These are phyloP conservation scores for Leccinum pachyderme DNA, from an alignment of 1,284 basidiomycete genomes.

Conservation along the genomic window DNA sequence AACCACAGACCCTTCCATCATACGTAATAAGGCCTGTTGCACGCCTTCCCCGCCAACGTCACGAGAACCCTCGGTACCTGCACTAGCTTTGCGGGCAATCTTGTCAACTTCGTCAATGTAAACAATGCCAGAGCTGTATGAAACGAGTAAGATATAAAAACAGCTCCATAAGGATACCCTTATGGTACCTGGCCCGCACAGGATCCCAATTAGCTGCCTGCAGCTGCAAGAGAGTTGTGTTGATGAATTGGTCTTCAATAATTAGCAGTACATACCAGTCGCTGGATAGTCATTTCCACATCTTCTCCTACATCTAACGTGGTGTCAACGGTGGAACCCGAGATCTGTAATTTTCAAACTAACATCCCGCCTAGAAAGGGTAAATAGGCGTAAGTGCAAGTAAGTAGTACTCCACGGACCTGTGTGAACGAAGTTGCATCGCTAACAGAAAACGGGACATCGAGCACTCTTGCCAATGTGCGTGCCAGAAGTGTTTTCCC, in stretches of 20 bases:
- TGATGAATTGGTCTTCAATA: background rate
- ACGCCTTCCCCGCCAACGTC: constrained; percentile 97
- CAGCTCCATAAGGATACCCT: background rate
- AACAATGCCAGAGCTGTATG: constrained; percentile 79
- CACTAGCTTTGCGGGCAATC: constrained; percentile 69
- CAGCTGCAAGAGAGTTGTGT: constrained; percentile 42
- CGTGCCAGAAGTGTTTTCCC: constrained; percentile 88
- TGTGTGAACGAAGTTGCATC: constrained; percentile 86
- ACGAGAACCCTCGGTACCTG: constrained; percentile 70
- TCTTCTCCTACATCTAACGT: constrained; percentile 87
- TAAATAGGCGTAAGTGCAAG: constrained; percentile 3
- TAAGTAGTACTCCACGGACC: constrained; percentile 38
- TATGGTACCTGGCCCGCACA: constrained; percentile 62
- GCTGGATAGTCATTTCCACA: constrained; percentile 85
- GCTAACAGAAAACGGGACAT: constrained; percentile 89
- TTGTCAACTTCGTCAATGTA: constrained; percentile 98
- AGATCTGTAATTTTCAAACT: constrained; percentile 33
- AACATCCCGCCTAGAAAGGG: constrained; percentile 67
- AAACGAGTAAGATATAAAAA: constrained; percentile 7
- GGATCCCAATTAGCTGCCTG: constrained; percentile 89
- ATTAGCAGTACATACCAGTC: constrained; percentile 52
- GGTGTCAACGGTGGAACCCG: constrained; percentile 12
- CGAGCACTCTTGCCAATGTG: constrained; percentile 82
- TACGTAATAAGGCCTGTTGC: constrained; percentile 87
- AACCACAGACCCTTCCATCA: constrained; percentile 90